Evolutionary conservation across 352 stramenopile genomes (phyloP), one percentile per base, ranked within the genome.

Genomic region (Globisporangium heterothallicum): DNA sequence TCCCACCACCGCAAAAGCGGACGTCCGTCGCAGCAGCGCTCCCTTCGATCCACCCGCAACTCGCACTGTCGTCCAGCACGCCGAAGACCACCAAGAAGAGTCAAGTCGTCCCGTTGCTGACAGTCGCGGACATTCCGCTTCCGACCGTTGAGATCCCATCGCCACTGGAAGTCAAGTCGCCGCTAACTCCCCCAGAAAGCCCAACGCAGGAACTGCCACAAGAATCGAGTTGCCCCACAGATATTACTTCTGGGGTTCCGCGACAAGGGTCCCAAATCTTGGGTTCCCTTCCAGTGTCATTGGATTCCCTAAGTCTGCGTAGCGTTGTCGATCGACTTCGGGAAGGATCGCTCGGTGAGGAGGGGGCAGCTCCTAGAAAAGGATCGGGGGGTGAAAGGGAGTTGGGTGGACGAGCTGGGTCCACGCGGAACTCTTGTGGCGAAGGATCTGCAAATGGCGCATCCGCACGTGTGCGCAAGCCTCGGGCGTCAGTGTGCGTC

Each of bases 401-500:
- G 1, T 49, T 27, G 5, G 26, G 35, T 14, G 25, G 24, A 4
- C 6, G 25, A 3, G 12, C 3, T 22, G 32, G 13, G 1, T 58
- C 32, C 0, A 14, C 45, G 4, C 43, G 49, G 13, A 52, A 26
- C 44, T 55, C 53, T 3, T 46, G 48, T 19, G 27, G 25, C 16
- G 35, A 48, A 9, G 18, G 19, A 0, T 54, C 45, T 4, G 27
- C 34, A 19, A 40, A 32, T 13, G 44, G 47, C n/a, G 47, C 35
- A 1, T 19, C 44, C 0, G 25, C 59, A 26, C 58, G 64, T 1
- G 47, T 48, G 4, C 57, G 62, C 9, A 41, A 64, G 19, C 19
- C 53, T 8, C 44, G 44, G 19, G 19, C 68, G 9, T 72, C 72
- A 0, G 68, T 84, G 5, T 53, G 61, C 2, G 51, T 72, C 0